Evolutionary conservation across 1,284 basidiomycete species (phyloP).

Genomic region (Ustilago tritici): DNA sequence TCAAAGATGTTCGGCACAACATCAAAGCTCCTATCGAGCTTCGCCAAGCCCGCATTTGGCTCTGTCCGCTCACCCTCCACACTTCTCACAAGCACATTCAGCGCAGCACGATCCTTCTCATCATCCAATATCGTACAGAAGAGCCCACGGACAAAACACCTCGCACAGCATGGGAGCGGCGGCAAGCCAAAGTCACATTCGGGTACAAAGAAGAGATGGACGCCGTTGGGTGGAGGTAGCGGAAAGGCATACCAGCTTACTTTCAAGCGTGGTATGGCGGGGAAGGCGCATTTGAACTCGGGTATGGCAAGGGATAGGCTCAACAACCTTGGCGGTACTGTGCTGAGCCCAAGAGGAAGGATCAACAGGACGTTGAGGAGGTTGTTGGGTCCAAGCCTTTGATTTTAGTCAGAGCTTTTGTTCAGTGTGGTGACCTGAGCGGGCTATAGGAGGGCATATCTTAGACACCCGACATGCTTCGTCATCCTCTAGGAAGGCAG

Average conservation of each 20-base stretch:
- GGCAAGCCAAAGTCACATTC: slow-evolving; percentile 59
- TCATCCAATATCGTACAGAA: slow-evolving; percentile 13
- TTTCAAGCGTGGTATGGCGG: slow-evolving; percentile 55
- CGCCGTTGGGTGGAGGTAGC: slow-evolving; percentile 49
- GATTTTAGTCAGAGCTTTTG: neutral
- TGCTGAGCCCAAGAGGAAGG: slow-evolving; percentile 46
- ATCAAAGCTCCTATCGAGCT: slow-evolving; percentile 26
- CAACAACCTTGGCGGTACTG: slow-evolving; percentile 53
- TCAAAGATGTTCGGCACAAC: slow-evolving; percentile 31
- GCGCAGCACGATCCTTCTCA: slow-evolving; percentile 20
- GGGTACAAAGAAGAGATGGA: slow-evolving; percentile 62
- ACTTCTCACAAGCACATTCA: neutral
- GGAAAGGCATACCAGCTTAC: slow-evolving; percentile 49
- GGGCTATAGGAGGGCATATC: neutral
- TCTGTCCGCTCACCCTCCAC: slow-evolving; percentile 17
- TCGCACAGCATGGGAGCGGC: slow-evolving; percentile 50
- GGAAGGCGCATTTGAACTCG: slow-evolving; percentile 63
- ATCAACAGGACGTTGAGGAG: slow-evolving; percentile 56
- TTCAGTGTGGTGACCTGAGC: neutral
- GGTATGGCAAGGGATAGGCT: slow-evolving; percentile 58
- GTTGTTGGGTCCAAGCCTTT: slow-evolving; percentile 56
- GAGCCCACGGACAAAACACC: slow-evolving; percentile 41
- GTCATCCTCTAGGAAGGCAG: neutral
- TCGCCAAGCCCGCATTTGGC: slow-evolving; percentile 22
- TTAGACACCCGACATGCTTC: neutral